Evolutionary conservation across 1,284 basidiomycete species (phyloP), one percentile per base, ranked within the genome.

Genomic region (Apiotrichum laibachii): DNA sequence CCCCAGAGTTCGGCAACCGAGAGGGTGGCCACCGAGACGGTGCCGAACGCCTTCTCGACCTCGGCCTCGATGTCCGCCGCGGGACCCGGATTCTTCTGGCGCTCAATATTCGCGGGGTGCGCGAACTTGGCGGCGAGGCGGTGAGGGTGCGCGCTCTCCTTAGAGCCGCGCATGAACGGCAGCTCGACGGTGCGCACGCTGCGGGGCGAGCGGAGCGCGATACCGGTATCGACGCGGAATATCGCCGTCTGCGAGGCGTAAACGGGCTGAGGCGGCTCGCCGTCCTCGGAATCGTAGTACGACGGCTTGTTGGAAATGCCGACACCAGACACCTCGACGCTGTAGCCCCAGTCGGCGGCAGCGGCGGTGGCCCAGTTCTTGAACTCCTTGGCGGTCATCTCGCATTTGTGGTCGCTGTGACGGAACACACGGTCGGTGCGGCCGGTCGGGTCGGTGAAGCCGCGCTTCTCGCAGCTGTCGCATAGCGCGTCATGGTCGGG

Each of bases 381-480:
- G 73, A 94, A 96, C 72, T 96, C 93, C 4, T 84, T 83, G 0
- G 80, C 76, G 0, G 90, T 95, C 89, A 90, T 95, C 76, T 97
- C 93, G 68, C 95, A 90, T 72, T 94, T 90, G 78, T 97, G 94
- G 70, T 96, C 93, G 21, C 80, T 74, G 72, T 97, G 74, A 21
- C 94, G 72, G 73, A 83, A 84, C 22, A 81, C 75, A 12, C 82
- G 77, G 49, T 78, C 69, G 9, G 82, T 84, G n/a, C 90, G 83
- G 48, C 85, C 78, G 0, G 91, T 93, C 7, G 91, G 86, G 75
- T 96, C 93, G 0, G 77, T 81, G 70, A 81, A 87, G 0, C 90
- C 90, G n/a, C 68, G 66, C 51, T 56, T 60, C 35, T 49, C 54
- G 43, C 54, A 51, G 16, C 73, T 71, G 39, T 73, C 68, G 49